Evolutionary conservation across 2,329 filamentous ascomycete genomes (phyloP), one percentile per base, ranked within the genome.

Genomic region (Corinectria fuckeliana): DNA sequence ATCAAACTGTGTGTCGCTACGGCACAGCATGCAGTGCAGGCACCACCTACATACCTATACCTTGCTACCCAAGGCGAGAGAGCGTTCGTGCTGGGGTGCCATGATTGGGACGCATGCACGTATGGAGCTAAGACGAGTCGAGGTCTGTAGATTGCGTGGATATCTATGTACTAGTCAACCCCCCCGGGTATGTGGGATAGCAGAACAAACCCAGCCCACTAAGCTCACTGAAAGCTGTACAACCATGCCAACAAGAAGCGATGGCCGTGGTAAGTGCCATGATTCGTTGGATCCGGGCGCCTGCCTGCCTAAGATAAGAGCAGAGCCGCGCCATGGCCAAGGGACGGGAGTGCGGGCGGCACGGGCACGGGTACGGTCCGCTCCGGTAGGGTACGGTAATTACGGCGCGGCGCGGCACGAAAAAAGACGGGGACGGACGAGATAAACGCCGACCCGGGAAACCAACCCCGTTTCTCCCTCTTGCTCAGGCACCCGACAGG

Each of bases 401-500:
- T n/a, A n/a, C n/a, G 44, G 52, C 20, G 25, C 44, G 44, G 18
- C 14, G 30, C 36, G 50, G 28, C n/a, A 23, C 38, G 26, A 16
- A 21, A 23, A 45, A 45, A 28, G 28, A 20, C 25, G n/a, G 26
- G n/a, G 28, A n/a, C n/a, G 26, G 20, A 36, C 32, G 14, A 16
- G 16, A 34, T 34, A 16, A 34, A 34, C 32, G 32, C 32, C 32
- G 16, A 34, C 32, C 32, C 32, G 16, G 16, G 14, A 16, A 9
- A 4, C 11, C 14, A 34, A 34, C n/a, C n/a, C 1, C 13, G n/a
- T n/a, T n/a, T n/a, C n/a, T n/a, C 16, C 23, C 42, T 48, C 56
- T n/a, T n/a, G n/a, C n/a, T 65, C 60, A 71, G 10, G 65, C 72
- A 25, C 69, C 72, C 6, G 69, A 72, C 58, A 76, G 58, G 16